phyloP scores from a whole-genome alignment of 495 filamentous ascomycete species.

The Penicillium odoratum region DNA sequence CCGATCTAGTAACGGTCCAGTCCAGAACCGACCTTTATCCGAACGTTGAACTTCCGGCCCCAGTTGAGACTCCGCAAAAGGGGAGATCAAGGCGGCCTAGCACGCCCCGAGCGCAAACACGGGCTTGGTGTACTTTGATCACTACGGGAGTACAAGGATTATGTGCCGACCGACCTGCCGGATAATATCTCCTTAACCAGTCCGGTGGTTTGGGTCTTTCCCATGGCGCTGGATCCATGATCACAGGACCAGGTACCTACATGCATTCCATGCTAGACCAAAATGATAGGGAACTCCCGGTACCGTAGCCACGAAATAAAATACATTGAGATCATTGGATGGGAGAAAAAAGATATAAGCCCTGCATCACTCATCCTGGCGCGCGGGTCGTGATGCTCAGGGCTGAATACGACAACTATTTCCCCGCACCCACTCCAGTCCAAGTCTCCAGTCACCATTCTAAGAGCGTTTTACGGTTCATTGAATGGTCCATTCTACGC shows the following conservation, averaged over 20 bases:
- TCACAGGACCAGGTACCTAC: constrained; percentile 15
- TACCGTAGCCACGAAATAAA: background rate
- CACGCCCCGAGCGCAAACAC: constrained; percentile 1
- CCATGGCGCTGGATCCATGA: constrained; percentile 11
- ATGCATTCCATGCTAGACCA: constrained; percentile 12
- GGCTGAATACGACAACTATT: constrained; percentile 4
- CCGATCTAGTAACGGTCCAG: no score
- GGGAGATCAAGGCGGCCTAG: background rate
- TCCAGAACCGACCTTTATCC: constrained; percentile 3
- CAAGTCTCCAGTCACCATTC: background rate
- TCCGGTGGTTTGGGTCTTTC: background rate
- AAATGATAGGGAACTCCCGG: background rate
- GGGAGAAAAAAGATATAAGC: background rate
- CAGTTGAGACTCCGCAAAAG: constrained; percentile 7
- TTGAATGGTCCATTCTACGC: background rate
- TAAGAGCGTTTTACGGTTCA: background rate
- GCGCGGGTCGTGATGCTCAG: constrained; percentile 11
- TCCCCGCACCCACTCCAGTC: constrained; percentile 15
- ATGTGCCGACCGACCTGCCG: background rate
- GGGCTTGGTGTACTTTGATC: background rate
- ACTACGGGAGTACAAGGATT: background rate
- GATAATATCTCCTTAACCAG: constrained; percentile 9
- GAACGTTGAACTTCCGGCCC: constrained; percentile 1
- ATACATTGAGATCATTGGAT: background rate
- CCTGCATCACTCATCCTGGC: constrained; percentile 2